Conservation (phyloP, 225 moss, liverwort and hornwort genomes). For the Climacium dendroides region DNA sequence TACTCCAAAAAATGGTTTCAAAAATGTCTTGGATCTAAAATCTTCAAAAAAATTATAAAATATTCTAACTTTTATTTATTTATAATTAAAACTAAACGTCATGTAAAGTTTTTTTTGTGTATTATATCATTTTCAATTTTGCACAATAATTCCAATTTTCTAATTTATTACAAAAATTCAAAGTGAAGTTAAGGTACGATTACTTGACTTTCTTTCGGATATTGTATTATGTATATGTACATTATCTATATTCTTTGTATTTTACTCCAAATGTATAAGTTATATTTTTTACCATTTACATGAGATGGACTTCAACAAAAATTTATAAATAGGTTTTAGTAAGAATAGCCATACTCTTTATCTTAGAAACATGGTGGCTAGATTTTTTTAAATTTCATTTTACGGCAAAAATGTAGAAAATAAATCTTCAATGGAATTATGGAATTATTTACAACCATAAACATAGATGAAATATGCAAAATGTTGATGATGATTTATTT, state of each 20-base stretch:
- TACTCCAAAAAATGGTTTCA: background rate
- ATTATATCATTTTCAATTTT: background rate
- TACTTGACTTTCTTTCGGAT: background rate
- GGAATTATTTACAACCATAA: background rate
- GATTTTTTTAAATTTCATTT: background rate
- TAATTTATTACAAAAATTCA: background rate
- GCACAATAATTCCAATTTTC: background rate
- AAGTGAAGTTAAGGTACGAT: background rate
- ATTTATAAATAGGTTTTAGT: background rate
- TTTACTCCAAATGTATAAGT: accelerated
- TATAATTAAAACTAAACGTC: background rate
- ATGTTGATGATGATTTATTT: background rate
- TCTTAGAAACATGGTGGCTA: background rate
- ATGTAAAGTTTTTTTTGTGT: background rate
- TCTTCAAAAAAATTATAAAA: background rate
- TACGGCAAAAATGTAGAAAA: accelerated
- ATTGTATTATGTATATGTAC: background rate
- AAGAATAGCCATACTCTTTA: background rate
- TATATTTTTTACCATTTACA: accelerated
- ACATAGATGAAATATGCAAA: background rate
- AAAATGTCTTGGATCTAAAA: background rate
- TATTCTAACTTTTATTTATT: no score
- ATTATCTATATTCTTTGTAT: background rate
- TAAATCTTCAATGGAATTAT: background rate
- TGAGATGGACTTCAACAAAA: background rate